These are phyloP conservation scores for Pyrrhoderma lamaoense DNA, from an alignment of 1,284 basidiomycete genomes.

Conservation along the genomic window DNA sequence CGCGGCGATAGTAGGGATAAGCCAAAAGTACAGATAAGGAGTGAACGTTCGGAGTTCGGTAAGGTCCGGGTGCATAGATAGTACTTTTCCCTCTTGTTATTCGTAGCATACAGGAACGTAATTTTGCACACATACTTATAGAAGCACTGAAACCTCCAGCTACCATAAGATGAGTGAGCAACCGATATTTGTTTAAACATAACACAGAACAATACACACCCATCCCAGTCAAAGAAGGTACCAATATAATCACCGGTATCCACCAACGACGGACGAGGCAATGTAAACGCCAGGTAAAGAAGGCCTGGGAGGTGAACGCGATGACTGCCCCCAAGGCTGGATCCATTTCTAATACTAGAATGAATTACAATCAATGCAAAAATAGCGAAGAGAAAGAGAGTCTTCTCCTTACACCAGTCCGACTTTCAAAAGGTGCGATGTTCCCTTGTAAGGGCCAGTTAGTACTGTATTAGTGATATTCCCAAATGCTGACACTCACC, in stretches of 20 bases:
- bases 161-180: background rate
- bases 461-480: background rate
- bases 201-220: too few species aligned
- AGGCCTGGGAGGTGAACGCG: slow-evolving; percentile 4
- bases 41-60: background rate
- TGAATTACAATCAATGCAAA: background rate
- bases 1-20: slow-evolving; percentile 1
- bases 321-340: slow-evolving; percentile 10
- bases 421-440: background rate
- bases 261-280: background rate
- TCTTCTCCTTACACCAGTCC: background rate
- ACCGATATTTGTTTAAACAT: too few species aligned
- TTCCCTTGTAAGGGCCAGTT: background rate
- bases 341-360: background rate
- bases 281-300: slow-evolving; percentile 4
- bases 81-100: background rate
- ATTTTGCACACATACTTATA: background rate
- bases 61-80: background rate
- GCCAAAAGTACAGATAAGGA: slow-evolving; percentile 5
- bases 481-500: background rate
- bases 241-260: background rate
- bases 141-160: background rate
- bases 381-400: background rate
- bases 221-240: too few species aligned
- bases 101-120: too few species aligned